phyloP scores from a whole-genome alignment of 352 stramenopile species.

The Phytophthora syringae region DNA sequence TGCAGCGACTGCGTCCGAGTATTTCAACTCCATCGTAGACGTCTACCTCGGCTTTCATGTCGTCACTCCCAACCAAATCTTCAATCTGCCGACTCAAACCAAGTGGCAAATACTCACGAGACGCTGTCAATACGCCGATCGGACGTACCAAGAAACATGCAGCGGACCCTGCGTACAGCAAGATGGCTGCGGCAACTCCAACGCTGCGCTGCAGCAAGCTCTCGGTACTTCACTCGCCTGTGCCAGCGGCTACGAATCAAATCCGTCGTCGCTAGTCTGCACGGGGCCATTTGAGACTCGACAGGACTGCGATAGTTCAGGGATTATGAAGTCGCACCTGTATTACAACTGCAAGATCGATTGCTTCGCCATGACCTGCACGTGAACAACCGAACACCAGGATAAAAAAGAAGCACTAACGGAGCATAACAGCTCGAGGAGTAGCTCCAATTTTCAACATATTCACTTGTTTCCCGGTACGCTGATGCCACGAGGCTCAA shows the following conservation, averaged over 20 bases:
- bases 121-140: conserved; percentile 56
- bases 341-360: conserved; percentile 70
- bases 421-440: not conserved
- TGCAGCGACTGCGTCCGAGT: conserved; percentile 43
- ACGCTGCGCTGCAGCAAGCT: conserved; percentile 46
- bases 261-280: conserved; percentile 55
- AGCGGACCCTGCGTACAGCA: conserved; percentile 39
- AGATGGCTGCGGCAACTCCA: conserved; percentile 62
- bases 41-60: conserved; percentile 80
- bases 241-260: conserved; percentile 47
- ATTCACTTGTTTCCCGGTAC: conserved; percentile 47
- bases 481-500: conserved; percentile 33
- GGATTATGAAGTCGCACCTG: conserved; percentile 41
- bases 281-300: conserved; percentile 53
- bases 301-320: conserved; percentile 56
- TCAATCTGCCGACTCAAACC: conserved; percentile 53
- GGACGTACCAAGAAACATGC: conserved; percentile 56
- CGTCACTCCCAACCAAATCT: conserved; percentile 70
- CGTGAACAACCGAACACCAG: conserved; percentile 30
- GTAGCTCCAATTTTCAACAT: conserved; percentile 48
- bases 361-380: conserved; percentile 61
- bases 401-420: conserved; percentile 10
- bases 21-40: conserved; percentile 69
- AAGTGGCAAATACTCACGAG: conserved; percentile 74
- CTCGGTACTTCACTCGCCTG: conserved; percentile 39